A percentile compares a stretch with the other conserved stretches of the same genome.
These are phyloP conservation scores for Colletotrichum phormii DNA, from an alignment of 2,329 filamentous ascomycete genomes.

Conservation along the genomic window DNA sequence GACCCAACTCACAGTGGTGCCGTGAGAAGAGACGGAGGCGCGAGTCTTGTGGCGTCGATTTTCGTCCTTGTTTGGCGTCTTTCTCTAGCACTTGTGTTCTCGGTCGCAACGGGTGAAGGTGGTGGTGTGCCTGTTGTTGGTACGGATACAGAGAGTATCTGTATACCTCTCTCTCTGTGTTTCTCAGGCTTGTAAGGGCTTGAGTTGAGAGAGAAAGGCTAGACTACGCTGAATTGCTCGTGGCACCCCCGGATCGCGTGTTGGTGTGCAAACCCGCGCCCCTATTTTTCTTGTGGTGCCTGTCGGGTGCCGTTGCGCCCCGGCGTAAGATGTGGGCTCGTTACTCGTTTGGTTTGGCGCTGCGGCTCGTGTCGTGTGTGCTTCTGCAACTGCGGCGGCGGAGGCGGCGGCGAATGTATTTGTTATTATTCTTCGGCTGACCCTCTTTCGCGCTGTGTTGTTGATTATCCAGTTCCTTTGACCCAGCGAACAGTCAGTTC, in stretches of 20 bases:
- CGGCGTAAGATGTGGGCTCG: neutral
- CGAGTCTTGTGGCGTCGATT: constrained; percentile 29
- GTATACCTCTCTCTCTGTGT: neutral
- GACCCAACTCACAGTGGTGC: neutral
- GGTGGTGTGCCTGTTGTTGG: neutral
- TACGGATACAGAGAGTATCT: neutral
- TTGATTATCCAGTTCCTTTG: neutral
- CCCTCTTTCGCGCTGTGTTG: neutral
- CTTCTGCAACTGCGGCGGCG: neutral
- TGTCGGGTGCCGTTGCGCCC: neutral
- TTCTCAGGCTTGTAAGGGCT: neutral
- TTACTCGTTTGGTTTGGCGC: constrained; percentile 2
- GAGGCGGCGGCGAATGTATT: neutral
- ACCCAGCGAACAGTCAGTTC: neutral
- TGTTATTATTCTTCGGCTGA: constrained; percentile 12
- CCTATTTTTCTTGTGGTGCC: constrained; percentile 20
- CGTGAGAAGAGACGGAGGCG: constrained; percentile 7
- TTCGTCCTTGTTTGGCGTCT: constrained; percentile 5
- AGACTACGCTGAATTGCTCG: neutral
- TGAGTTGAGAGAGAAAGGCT: neutral
- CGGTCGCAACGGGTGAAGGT: neutral
- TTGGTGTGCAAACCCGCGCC: constrained; percentile 22
- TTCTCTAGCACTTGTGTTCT: constrained; percentile 1
- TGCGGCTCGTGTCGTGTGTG: constrained; percentile 17
- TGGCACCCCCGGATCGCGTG: constrained; percentile 22